These are phyloP conservation scores for Tricholomella constricta DNA, from an alignment of 768 basidiomycete species.

Conservation along the genomic window DNA sequence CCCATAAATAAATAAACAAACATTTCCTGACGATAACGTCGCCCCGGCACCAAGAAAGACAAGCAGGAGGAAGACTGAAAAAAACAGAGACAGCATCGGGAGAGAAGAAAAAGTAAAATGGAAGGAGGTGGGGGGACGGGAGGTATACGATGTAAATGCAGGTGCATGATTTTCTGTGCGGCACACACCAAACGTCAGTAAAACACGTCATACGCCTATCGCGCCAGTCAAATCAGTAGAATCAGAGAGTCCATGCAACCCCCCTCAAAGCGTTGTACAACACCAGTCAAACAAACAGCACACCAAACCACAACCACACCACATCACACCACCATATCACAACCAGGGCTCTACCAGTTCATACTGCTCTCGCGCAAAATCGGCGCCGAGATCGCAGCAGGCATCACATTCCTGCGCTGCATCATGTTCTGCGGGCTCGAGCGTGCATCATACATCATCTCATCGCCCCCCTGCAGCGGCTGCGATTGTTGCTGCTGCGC, in stretches of 20 bases:
- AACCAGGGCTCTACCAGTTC: conserved; percentile 72
- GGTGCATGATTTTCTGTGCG: no score
- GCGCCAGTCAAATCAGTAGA: no score
- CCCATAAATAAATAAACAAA: conserved; percentile 12
- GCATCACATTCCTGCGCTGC: conserved; percentile 59
- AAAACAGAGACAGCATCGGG: conserved; percentile 2
- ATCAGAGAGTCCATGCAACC: no score
- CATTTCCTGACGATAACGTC: conserved; percentile 10
- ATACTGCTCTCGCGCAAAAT: conserved; percentile 80
- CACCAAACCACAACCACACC: no score
- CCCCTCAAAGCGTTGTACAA: no score
- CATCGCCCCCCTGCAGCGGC: not conserved
- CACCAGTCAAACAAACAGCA: no score
- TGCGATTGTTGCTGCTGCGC: not conserved
- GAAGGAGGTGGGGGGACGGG: no score
- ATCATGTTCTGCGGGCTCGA: conserved; percentile 5
- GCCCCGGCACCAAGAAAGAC: conserved; percentile 15
- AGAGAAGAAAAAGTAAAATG: conserved; percentile 6
- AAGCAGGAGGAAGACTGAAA: conserved; percentile 11
- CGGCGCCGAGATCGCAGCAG: conserved; percentile 73
- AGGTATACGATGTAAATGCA: conserved; percentile 15
- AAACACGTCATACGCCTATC: no score
- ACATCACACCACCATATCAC: no score
- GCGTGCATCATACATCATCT: not conserved
- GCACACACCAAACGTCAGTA: not conserved